Base-by-base conservation (phyloP, 768 basidiomycete species). In the Favolaschia claudopus region DNA sequence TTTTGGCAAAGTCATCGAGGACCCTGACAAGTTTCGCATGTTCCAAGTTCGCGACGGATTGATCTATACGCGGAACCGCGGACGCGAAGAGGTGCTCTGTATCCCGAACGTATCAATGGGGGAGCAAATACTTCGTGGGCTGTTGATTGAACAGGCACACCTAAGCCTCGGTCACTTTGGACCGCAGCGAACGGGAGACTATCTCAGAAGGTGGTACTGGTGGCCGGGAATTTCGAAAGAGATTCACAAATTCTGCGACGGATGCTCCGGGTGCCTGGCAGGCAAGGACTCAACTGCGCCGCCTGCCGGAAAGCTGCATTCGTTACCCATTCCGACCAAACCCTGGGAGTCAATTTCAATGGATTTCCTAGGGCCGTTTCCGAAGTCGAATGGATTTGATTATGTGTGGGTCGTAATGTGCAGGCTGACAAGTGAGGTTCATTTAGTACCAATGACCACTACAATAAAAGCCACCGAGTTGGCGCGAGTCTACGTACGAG, bases 171-270 rank as follows among this genome's bases (percentile, higher is more conserved):
- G 71, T 1, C 72, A 74, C 44, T 52, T 71, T 8, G 69, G 70
- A 0, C 1, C 34, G 0, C 47, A 56, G 2, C 60, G 63, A 29
- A 75, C 73, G 1, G 12, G 44, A 3, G 63, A 68, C 2, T 73
- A 72, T 37, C 20, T 73, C 1, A 58, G 69, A 3, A 50, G 65
- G 1, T 67, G 64, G 58, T 69, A 60, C 42, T 74, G 72, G 73
- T 52, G 50, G 50, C 50, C 50, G 6, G 24, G 32, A 37, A 39
- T 52, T 6, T n/a, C n/a, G 8, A 39, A 38, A 22, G 36, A 52
- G 19, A 39, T 52, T 27, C 34, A 40, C 6, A 40, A n/a, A n/a
- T 52, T 52, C 24, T 52, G 50, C 28, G 10, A 20, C 15, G 22
- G n/a, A 14, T 52, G 50, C 29, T 17, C 10, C 10, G 25, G 24